These are phyloP conservation scores for Mucor saturninus DNA, from an alignment of 371 early-diverging fungal species.

Conservation along the genomic window DNA sequence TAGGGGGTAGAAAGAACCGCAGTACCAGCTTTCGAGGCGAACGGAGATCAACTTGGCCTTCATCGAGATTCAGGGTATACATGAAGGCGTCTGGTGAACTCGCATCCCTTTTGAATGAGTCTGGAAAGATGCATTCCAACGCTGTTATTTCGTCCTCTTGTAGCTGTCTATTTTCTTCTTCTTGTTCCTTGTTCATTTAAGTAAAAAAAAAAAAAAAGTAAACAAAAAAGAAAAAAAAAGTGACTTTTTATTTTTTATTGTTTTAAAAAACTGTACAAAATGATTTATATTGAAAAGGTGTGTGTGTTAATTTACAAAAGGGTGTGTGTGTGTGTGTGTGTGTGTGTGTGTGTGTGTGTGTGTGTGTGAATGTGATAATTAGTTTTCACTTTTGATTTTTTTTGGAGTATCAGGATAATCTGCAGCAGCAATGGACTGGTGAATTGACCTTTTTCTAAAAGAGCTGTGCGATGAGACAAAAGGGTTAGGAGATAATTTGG, in stretches of 20 bases:
- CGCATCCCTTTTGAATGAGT: conserved; percentile 28
- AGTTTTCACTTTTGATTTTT: neutral
- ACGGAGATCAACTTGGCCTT: conserved; percentile 25
- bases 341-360: neutral
- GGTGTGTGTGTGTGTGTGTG: neutral
- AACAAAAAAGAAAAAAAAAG: neutral
- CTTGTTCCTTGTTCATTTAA: conserved; percentile 21
- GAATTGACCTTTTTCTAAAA: conserved; percentile 14
- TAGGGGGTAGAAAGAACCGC: conserved; percentile 64
- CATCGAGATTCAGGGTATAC: conserved; percentile 43
- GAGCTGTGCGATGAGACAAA: neutral
- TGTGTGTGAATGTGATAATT: neutral
- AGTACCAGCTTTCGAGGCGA: conserved; percentile 49
- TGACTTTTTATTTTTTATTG: conserved; percentile 3
- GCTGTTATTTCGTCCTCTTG: conserved; percentile 51
- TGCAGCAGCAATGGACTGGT: conserved; percentile 1
- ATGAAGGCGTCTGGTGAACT: conserved; percentile 26
- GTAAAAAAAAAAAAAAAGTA: conserved; percentile 5
- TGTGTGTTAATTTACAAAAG: neutral
- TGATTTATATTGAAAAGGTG: neutral
- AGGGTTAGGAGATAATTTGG: no score
- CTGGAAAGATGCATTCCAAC: conserved; percentile 47
- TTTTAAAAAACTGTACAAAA: conserved; percentile 1
- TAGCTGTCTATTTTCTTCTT: conserved; percentile 31
- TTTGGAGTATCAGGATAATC: neutral